These are phyloP conservation scores for Penicillium psychrofluorescens DNA, from an alignment of 495 filamentous ascomycete species.

Conservation along the genomic window DNA sequence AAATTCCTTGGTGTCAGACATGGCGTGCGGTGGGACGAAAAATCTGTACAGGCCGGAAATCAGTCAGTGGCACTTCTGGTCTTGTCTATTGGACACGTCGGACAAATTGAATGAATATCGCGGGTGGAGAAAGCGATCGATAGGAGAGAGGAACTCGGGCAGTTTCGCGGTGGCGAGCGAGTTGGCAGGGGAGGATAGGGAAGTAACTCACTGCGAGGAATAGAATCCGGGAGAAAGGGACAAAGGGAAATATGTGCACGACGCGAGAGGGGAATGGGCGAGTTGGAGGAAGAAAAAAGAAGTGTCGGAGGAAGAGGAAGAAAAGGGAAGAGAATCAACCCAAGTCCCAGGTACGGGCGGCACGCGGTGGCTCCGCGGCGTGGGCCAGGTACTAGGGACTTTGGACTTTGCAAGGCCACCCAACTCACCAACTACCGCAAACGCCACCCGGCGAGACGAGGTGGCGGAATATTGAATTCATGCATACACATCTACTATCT, in stretches of 20 bases:
- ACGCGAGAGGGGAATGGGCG: neutral
- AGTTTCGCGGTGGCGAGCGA: neutral
- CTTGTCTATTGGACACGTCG: neutral
- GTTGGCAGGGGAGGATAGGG: neutral
- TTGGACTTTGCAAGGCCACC: neutral
- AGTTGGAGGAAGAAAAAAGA: neutral
- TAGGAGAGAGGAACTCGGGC: neutral
- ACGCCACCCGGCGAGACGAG: conserved; percentile 12
- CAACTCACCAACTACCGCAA: conserved; percentile 10
- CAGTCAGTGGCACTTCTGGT: neutral
- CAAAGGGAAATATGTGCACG: conserved; percentile 3
- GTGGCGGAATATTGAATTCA: neutral
- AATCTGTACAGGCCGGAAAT: neutral
- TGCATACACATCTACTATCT: too few species aligned
- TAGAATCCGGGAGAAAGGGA: conserved; percentile 2
- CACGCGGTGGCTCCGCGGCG: conserved; percentile 12
- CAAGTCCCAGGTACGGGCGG: conserved; percentile 8
- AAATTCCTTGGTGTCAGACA: conserved; percentile 62
- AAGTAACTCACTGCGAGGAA: neutral
- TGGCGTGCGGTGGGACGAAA: conserved; percentile 31
- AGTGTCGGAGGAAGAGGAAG: conserved; percentile 6
- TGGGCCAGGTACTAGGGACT: conserved; percentile 4
- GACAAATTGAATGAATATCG: too few species aligned
- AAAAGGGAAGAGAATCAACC: conserved; percentile 3
- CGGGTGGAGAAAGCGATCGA: neutral